Base-by-base conservation (phyloP, 768 basidiomycete genomes). In the Leccinum variicolor region DNA sequence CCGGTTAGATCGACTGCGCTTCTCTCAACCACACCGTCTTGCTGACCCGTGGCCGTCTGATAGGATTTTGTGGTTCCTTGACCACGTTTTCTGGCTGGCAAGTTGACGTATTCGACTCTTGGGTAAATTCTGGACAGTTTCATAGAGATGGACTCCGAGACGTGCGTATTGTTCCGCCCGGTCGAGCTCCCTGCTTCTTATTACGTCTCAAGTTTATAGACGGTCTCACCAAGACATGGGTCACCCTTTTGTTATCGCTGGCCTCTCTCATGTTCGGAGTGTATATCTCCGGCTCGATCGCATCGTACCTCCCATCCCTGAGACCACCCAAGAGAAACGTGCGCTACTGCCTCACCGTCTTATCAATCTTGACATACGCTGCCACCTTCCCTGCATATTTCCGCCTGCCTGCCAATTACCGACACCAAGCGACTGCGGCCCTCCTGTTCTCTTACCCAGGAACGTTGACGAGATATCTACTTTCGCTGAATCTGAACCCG, bases 11-110 rank as follows among this genome's bases (percentile, higher is more conserved):
- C 53, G 10, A 17, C 31, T 29, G n/a, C 28, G 13, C 13, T 49
- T 10, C 46, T 31, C 28, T 49, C 33, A 11, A 39, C 41, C 31
- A 29, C 43, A 51, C 45, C 21, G 17, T 55, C 25, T 50, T 28
- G 52, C 34, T 47, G 29, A 60, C 52, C 36, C 46, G 29, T 31
- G 14, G 31, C 36, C 25, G 36, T 49, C 15, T 47, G 26, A 51
- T 58, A 88, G 94, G 93, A 14, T 93, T 98, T 72, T 98, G 97
- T 68, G 97, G 96, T 3, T 96, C 93, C 2, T 73, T 98, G 64
- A 99, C 97, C 10, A 98, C 94, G 2, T 98, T 98, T 76, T 97
- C 95, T 15, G 83, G 87, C 36, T 98, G 97, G 97, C 92, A 98
- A 72, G 69, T 91, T 10, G 92, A 95, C 59, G 73, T 93, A 0